phyloP scores from a whole-genome alignment of 495 filamentous ascomycete species.

The Aspergillus sclerotiicarbonarius region DNA sequence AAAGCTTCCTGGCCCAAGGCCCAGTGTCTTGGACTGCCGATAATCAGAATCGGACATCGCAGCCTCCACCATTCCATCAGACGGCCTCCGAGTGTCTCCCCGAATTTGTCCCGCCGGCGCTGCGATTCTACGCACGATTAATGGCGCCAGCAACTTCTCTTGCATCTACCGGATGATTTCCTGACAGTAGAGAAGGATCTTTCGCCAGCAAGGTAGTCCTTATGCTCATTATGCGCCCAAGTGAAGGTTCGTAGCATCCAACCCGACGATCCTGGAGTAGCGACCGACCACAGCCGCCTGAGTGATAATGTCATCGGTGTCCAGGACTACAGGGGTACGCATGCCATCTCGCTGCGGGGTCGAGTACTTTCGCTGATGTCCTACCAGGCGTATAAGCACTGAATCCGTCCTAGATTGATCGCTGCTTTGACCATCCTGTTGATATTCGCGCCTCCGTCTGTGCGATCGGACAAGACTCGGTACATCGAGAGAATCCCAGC shows the following conservation, averaged over 20 bases:
- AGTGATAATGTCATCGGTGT: constrained; percentile 34
- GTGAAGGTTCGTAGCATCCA: constrained; percentile 19
- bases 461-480: constrained; percentile 20
- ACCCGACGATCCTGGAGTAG: constrained; percentile 25
- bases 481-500: constrained; percentile 25
- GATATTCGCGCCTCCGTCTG: background rate
- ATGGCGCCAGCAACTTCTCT: constrained; percentile 7
- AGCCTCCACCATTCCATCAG: constrained; percentile 24
- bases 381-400: constrained; percentile 29
- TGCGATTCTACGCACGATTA: constrained; percentile 10
- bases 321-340: constrained; percentile 27
- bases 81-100: constrained; percentile 5
- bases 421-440: background rate
- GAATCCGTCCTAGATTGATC: constrained; percentile 19
- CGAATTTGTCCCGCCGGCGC: constrained; percentile 16
- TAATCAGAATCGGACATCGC: constrained; percentile 14
- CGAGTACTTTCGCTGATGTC: background rate
- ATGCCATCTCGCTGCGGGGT: background rate
- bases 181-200: constrained; percentile 3
- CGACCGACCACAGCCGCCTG: constrained; percentile 21
- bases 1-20: background rate
- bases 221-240: background rate
- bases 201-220: background rate
- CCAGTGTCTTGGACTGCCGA: constrained; percentile 12
- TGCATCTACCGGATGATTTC: constrained; percentile 5